Evolutionary conservation across 2,329 filamentous ascomycete genomes (phyloP).

Genomic region (Magnaporthiopsis poae): DNA sequence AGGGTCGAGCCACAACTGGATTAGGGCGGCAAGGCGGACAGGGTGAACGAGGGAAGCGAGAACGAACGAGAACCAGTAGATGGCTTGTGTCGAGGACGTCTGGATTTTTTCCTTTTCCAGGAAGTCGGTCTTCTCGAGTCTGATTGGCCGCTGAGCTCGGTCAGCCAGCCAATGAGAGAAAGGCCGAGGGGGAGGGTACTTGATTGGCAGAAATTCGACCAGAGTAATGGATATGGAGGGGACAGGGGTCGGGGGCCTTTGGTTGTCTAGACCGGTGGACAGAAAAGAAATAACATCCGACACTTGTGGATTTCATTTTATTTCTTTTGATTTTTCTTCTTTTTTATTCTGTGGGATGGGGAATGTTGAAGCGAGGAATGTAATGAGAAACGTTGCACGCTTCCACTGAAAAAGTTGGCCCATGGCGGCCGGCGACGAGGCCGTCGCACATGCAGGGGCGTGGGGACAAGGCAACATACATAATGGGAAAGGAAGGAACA

Average conservation of each 20-base stretch:
- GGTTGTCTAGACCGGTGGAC: background rate
- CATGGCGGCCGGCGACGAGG: background rate
- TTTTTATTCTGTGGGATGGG: background rate
- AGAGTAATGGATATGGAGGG: background rate
- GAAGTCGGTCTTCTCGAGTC: slow-evolving; percentile 10
- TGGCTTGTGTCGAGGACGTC: slow-evolving; percentile 13
- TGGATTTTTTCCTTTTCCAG: background rate
- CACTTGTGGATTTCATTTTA: background rate
- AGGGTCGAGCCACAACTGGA: slow-evolving; percentile 12
- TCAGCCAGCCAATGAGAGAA: slow-evolving; percentile 3
- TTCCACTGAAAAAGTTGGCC: background rate
- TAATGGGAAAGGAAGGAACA: background rate
- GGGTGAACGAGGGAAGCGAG: slow-evolving; percentile 12
- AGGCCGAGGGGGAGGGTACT: slow-evolving; percentile 3
- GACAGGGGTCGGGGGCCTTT: background rate
- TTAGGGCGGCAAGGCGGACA: slow-evolving; percentile 12
- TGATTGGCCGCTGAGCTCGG: slow-evolving; percentile 16
- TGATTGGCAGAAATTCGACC: background rate
- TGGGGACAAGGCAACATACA: background rate
- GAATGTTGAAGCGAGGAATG: background rate
- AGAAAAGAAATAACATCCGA: background rate
- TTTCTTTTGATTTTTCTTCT: background rate
- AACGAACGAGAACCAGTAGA: slow-evolving; percentile 24
- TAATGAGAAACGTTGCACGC: background rate
- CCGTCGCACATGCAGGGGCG: background rate